phyloP scores from a whole-genome alignment of 108 stramenopile species.

The Mayamaea pseudoterrestris region DNA sequence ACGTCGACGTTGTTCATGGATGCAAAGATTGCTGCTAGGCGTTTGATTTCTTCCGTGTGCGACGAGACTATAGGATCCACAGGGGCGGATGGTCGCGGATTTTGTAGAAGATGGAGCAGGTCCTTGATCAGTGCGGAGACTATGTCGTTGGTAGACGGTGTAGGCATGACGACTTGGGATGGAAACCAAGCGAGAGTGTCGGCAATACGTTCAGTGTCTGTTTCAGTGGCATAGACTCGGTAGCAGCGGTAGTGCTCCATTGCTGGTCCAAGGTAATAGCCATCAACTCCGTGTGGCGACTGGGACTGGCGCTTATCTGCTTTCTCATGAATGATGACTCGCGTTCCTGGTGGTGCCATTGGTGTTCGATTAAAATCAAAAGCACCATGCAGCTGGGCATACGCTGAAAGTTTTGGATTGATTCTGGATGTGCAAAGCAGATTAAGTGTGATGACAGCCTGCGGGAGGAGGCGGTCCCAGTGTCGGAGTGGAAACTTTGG shows the following conservation, averaged over 20 bases:
- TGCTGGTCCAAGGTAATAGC: conserved; percentile 26
- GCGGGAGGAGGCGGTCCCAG: conserved; percentile 25
- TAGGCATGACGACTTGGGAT: conserved; percentile 3
- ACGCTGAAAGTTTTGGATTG: conserved; percentile 12
- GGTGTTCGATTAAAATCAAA: conserved; percentile 31
- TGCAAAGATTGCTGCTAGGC: too few species aligned
- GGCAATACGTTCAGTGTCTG: conserved; percentile 3
- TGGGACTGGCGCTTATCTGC: conserved; percentile 10
- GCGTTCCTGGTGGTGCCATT: conserved; percentile 32
- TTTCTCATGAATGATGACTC: conserved; percentile 17
- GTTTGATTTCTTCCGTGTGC: background rate
- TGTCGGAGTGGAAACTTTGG: conserved; percentile 18
- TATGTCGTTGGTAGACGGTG: background rate
- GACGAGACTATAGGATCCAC: too few species aligned
- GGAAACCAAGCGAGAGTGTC: conserved; percentile 26
- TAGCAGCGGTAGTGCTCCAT: conserved; percentile 18
- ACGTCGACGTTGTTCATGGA: too few species aligned
- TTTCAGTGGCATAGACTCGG: conserved; percentile 2
- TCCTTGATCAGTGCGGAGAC: background rate
- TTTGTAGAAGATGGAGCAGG: background rate
- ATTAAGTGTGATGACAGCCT: conserved; percentile 27
- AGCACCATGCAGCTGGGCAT: conserved; percentile 1
- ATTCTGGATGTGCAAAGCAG: conserved; percentile 22
- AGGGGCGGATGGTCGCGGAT: background rate
- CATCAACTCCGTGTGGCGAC: conserved; percentile 13